Conservation (phyloP, 192 early-diverging fungal species). For the Rhizophlyctis rosea region DNA sequence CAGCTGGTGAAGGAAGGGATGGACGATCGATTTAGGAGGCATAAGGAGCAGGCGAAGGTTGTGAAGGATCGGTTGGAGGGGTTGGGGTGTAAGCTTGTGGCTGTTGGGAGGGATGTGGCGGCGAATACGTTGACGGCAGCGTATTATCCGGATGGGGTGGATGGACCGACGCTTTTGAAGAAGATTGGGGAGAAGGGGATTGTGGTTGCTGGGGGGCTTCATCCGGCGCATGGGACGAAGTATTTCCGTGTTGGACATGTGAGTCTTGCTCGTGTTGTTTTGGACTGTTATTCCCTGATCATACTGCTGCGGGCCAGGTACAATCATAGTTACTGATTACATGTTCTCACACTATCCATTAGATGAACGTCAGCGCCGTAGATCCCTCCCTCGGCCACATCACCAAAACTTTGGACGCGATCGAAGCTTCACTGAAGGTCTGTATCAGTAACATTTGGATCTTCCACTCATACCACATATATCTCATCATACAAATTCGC, state of each 20-base stretch:
- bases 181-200: conserved; percentile 77
- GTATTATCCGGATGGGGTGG: conserved; percentile 83
- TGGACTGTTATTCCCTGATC: neutral
- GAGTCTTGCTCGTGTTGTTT: neutral
- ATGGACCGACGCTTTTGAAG: conserved; percentile 71
- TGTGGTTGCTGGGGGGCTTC: conserved; percentile 89
- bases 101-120: conserved; percentile 38
- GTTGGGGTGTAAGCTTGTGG: conserved; percentile 76
- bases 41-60: conserved; percentile 65
- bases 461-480: no score
- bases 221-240: conserved; percentile 70
- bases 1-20: conserved; percentile 68
- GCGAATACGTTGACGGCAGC: conserved; percentile 50
- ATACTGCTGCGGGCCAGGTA: neutral
- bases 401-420: conserved; percentile 39
- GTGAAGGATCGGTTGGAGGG: conserved; percentile 69
- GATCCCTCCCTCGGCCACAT: conserved; percentile 37
- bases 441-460: no score
- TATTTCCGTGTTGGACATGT: conserved; percentile 90
- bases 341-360: neutral
- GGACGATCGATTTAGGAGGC: conserved; percentile 75
- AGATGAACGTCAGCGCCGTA: conserved; percentile 51
- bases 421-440: conserved; percentile 39
- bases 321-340: no score
- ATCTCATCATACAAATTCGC: no score